Conservation (phyloP, 345 rosid genomes). For the Hypericum androsaemum region DNA sequence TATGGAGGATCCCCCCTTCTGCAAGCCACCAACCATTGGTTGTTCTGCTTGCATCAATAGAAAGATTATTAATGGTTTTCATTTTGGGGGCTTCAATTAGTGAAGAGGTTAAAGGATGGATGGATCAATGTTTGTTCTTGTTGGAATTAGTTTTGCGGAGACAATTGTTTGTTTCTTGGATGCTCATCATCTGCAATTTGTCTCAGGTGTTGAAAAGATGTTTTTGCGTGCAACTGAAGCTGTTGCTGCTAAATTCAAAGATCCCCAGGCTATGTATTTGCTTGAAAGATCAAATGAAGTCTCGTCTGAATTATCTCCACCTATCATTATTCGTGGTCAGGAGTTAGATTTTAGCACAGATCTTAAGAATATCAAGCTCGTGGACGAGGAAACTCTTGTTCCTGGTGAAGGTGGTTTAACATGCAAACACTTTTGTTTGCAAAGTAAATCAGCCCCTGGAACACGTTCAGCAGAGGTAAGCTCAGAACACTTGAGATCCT, state of each 20-base stretch:
- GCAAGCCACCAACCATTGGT: too few species aligned
- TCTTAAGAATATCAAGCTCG: slow-evolving; percentile 33
- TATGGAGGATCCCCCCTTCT: too few species aligned
- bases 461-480: slow-evolving; percentile 57
- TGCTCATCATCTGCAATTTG: slow-evolving; percentile 2
- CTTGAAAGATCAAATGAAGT: slow-evolving; percentile 36
- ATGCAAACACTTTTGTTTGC: slow-evolving; percentile 51
- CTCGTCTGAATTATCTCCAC: slow-evolving; percentile 33
- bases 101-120: too few species aligned
- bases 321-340: slow-evolving; percentile 40
- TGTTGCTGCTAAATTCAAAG: slow-evolving; percentile 50
- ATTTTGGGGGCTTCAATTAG: too few species aligned
- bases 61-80: too few species aligned
- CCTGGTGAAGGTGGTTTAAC: slow-evolving; percentile 29
- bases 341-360: slow-evolving; percentile 47
- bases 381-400: slow-evolving; percentile 23
- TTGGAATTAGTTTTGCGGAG: too few species aligned
- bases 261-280: slow-evolving; percentile 39
- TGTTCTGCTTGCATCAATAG: too few species aligned
- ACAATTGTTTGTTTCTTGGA: slow-evolving; percentile 4
- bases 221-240: slow-evolving; percentile 39
- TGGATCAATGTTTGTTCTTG: too few species aligned
- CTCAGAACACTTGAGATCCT: slow-evolving; percentile 1
- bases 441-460: slow-evolving; percentile 33
- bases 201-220: slow-evolving; percentile 41